A percentile compares a stretch with the other conserved stretches of the same genome.
phyloP scores from a whole-genome alignment of 2,329 filamentous ascomycete genomes.

The Trichoderma polysporum region DNA sequence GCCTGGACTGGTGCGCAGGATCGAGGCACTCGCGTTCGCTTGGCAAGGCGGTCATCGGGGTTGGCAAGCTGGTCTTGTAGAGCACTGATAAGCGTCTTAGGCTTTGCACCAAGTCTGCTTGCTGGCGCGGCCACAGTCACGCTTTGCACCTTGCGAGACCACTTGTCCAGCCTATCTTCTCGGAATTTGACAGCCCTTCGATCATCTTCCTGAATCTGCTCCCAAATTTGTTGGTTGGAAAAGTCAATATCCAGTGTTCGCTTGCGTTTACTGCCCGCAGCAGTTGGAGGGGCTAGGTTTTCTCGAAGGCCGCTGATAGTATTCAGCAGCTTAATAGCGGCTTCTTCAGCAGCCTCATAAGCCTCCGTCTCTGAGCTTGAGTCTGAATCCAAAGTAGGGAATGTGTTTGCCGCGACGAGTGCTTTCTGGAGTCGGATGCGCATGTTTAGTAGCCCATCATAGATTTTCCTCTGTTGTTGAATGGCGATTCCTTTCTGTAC shows the following conservation, averaged over 20 bases:
- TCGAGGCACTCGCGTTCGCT: conserved; percentile 67
- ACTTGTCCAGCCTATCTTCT: conserved; percentile 77
- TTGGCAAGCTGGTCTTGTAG: conserved; percentile 68
- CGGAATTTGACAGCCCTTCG: conserved; percentile 58
- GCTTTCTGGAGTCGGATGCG: conserved; percentile 93
- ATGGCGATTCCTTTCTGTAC: conserved; percentile 83
- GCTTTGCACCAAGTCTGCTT: conserved; percentile 31
- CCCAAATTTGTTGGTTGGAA: conserved; percentile 68
- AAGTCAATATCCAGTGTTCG: conserved; percentile 53
- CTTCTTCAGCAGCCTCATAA: conserved; percentile 77
- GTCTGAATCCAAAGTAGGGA: conserved; percentile 49
- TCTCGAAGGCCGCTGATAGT: conserved; percentile 71
- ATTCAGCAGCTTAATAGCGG: conserved; percentile 81
- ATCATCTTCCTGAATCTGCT: conserved; percentile 67
- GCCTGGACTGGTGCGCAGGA: conserved; percentile 74
- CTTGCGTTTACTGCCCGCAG: conserved; percentile 62
- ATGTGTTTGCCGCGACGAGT: conserved; percentile 75
- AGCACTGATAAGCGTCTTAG: conserved; percentile 57
- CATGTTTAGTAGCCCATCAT: conserved; percentile 84
- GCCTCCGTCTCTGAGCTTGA: conserved; percentile 46
- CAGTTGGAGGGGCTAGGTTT: conserved; percentile 53
- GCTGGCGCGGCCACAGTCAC: conserved; percentile 43
- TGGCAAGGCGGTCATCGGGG: conserved; percentile 62
- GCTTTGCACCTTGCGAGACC: conserved; percentile 68
- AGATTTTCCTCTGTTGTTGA: conserved; percentile 78